These are phyloP conservation scores for Eleusine coracana DNA, from an alignment of 176 grass and related monocot species.

Conservation along the genomic window DNA sequence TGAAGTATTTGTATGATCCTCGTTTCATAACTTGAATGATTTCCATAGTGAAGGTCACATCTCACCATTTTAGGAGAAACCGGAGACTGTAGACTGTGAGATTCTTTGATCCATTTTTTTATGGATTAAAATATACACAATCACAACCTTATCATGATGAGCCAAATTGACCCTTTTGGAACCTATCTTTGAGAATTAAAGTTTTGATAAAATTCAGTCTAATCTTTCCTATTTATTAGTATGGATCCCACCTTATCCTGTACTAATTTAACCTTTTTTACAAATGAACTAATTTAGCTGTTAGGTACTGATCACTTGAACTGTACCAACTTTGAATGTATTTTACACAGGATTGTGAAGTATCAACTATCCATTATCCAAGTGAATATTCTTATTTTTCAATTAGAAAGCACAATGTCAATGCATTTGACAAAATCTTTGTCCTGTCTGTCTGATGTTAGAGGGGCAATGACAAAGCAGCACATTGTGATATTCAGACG, in stretches of 20 bases:
- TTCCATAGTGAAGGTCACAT: background rate
- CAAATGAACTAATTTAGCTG: background rate
- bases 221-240: background rate
- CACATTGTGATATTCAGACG: background rate
- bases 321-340: no score
- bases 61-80: background rate
- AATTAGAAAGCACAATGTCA: background rate
- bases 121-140: background rate
- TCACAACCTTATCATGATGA: background rate
- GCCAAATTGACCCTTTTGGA: background rate
- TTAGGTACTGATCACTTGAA: background rate
- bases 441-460: background rate
- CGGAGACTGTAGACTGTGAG: background rate
- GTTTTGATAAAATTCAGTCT: background rate
- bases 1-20: background rate
- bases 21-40: background rate
- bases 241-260: background rate
- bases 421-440: background rate
- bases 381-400: background rate
- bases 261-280: background rate
- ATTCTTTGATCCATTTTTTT: background rate
- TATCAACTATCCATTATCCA: background rate
- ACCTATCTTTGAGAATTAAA: background rate
- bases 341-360: background rate
- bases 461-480: no score